Percentiles rank a stretch among this genome's conserved stretches.
Evolutionary conservation across 805 yeast genomes (phyloP).

Genomic region (Candida michaelii): DNA sequence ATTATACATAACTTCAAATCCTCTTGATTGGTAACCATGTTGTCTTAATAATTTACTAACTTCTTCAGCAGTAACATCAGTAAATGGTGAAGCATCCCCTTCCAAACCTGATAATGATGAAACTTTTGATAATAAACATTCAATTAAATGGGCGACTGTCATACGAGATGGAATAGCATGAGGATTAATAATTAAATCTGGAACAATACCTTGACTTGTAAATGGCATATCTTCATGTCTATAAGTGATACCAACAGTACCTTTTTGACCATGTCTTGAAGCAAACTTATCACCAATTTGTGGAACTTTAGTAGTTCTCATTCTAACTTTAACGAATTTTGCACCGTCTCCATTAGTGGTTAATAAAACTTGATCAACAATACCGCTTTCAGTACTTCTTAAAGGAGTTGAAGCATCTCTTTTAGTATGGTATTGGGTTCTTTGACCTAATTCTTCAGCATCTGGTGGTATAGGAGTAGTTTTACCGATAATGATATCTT

Average conservation of each 20-base stretch:
- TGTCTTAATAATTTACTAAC: conserved; percentile 88
- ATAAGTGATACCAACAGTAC: conserved; percentile 98
- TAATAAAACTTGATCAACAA: conserved; percentile 94
- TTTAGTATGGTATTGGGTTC: conserved; percentile 97
- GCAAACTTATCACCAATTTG: conserved; percentile 99
- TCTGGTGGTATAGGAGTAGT: conserved; percentile 99
- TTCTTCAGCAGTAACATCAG: conserved; percentile 97
- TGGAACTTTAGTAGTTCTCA: conserved; percentile 98
- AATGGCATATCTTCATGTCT: conserved; percentile 99
- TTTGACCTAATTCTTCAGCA: conserved; percentile 96
- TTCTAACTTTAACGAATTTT: conserved; percentile 95
- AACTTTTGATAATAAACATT: conserved; percentile 93
- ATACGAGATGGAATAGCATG: conserved; percentile 99
- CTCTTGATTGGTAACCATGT: conserved; percentile 97
- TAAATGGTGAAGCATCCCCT: conserved; percentile 99
- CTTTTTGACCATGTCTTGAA: conserved; percentile 99
- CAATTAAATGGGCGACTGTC: conserved; percentile 99
- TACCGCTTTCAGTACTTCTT: conserved; percentile 96
- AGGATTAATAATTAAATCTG: conserved; percentile 96
- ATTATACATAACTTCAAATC: conserved; percentile 97
- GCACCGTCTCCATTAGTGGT: conserved; percentile 98
- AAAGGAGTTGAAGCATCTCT: conserved; percentile 98
- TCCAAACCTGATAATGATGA: conserved; percentile 93
- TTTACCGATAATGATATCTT: conserved; percentile 97
- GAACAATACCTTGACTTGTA: conserved; percentile 92